phyloP scores from a whole-genome alignment of 768 basidiomycete genomes.

The Phlegmacium glaucopus region DNA sequence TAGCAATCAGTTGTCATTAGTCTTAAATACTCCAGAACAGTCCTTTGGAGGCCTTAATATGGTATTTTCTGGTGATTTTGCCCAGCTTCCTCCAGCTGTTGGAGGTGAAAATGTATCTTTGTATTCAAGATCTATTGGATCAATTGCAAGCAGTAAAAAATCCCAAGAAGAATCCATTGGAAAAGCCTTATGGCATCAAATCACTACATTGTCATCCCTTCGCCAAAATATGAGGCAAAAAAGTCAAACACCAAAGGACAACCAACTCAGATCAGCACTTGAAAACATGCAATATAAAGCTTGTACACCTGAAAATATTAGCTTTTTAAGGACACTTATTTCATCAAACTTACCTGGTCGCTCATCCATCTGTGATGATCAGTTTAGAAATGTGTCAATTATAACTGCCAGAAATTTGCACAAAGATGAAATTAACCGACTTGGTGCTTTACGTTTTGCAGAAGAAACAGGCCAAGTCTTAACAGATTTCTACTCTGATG shows the following conservation, averaged over 20 bases:
- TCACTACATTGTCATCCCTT: constrained; percentile 30
- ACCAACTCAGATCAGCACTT: constrained; percentile 18
- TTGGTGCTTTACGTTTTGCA: constrained; percentile 26
- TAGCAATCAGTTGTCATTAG: constrained; percentile 16
- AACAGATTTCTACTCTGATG: constrained; percentile 17
- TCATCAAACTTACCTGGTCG: constrained; percentile 4
- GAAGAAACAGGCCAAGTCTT: constrained; percentile 20
- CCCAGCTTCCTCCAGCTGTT: constrained; percentile 31
- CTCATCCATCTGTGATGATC: constrained; percentile 8
- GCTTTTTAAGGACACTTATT: constrained; percentile 20
- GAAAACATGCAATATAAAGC: constrained; percentile 21
- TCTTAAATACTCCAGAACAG: constrained; percentile 9
- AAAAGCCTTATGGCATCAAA: constrained; percentile 28
- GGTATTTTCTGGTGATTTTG: constrained; percentile 41
- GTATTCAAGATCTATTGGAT: constrained; percentile 12
- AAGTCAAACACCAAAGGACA: constrained; percentile 19
- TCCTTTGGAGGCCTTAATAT: constrained; percentile 36
- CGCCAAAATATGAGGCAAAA: constrained; percentile 33
- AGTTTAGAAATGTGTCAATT: constrained; percentile 28
- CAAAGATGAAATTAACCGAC: constrained; percentile 29
- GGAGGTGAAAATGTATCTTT: constrained; percentile 7
- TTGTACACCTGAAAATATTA: constrained; percentile 31
- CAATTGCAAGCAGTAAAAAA: not conserved
- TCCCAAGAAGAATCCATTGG: constrained; percentile 20
- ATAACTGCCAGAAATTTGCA: constrained; percentile 29